Evolutionary conservation across 106 monocot species (phyloP), one percentile per base, ranked within the genome.

Genomic region (Vanilla planifolia): DNA sequence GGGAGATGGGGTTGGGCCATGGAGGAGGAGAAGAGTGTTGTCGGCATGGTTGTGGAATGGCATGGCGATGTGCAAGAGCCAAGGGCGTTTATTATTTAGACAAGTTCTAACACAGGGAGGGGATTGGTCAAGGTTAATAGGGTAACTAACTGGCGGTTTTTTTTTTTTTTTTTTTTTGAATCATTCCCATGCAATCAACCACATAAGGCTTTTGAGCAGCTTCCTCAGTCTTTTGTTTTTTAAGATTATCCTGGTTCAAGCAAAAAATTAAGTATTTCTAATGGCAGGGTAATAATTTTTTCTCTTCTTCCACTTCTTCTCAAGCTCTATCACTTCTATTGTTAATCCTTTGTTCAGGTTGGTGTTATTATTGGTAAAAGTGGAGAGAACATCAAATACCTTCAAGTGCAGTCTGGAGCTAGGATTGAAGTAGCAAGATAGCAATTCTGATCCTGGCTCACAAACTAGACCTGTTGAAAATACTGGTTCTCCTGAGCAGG

Each of bases 321-420:
- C 10, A 29, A 23, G 1, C 21, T 67, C 3, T 40, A 15, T 21
- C 20, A 34, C 19, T 4, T 52, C 47, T 26, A 20, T 2, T 3
- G 2, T 19, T 55, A n/a, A 36, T 28, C 53, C 29, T 22, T 25
- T 59, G 20, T 24, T 27, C 32, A 89, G 89, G 89, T 89, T 73
- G 89, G 84, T 67, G 80, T 89, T 50, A 84, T 89, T n/a, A 89
- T 89, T 73, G 84, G 89, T 5, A 80, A 84, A 76, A 65, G 75
- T 66, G 89, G 89, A 48, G 89, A 89, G 55, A 89, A 84, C 11
- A 89, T 89, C 23, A 89, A 81, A 64, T 75, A 80, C 70, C 84
- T 89, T 62, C 84, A 84, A 44, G 45, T 61, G 32, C 80, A 84
- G 26, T 89, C 89, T 47, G 89, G 89, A 65, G 80, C 84, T 9